Evolutionary conservation across 352 stramenopile genomes (phyloP).

Genomic region (Hyaloperonospora arabidopsidis): DNA sequence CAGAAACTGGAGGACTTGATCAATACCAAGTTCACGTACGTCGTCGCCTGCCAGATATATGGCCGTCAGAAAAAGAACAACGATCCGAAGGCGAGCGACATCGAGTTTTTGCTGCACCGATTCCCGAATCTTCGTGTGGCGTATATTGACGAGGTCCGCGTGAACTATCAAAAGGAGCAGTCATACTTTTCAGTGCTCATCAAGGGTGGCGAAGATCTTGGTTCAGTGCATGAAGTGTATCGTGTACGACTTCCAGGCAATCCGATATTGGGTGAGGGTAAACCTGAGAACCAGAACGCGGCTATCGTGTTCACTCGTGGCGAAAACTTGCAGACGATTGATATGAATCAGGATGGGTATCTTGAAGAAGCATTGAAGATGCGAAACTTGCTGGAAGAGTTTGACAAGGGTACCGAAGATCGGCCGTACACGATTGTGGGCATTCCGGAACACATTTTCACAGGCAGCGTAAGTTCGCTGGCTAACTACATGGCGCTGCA

Average conservation of each 20-base stretch:
- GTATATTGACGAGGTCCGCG: constrained; percentile 97
- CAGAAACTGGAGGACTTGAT: constrained; percentile 93
- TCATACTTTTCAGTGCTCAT: constrained; percentile 97
- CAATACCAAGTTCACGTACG: constrained; percentile 98
- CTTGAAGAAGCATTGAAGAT: constrained; percentile 99
- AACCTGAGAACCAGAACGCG: constrained; percentile 99
- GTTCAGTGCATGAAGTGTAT: constrained; percentile 89
- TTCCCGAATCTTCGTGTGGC: constrained; percentile 96
- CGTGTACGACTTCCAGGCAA: constrained; percentile 96
- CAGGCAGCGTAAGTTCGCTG: constrained; percentile 95
- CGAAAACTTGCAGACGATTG: constrained; percentile 97
- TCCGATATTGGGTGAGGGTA: constrained; percentile 97
- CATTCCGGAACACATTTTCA: constrained; percentile 99
- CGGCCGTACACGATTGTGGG: constrained; percentile 93
- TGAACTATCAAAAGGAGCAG: constrained; percentile 92
- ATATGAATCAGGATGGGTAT: constrained; percentile 99
- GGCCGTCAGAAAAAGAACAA: constrained; percentile 97
- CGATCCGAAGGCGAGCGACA: constrained; percentile 96
- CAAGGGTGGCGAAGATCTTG: constrained; percentile 81
- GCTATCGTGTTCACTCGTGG: constrained; percentile 97
- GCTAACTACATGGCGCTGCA: constrained; percentile 99
- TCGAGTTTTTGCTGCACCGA: constrained; percentile 95
- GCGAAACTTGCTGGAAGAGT: constrained; percentile 97
- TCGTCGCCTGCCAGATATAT: constrained; percentile 98
- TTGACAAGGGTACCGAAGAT: constrained; percentile 73